Percentiles rank a stretch among this genome's conserved stretches.
Evolutionary conservation across 2,329 filamentous ascomycete species (phyloP).

Genomic region (Aspergillus tamarii): DNA sequence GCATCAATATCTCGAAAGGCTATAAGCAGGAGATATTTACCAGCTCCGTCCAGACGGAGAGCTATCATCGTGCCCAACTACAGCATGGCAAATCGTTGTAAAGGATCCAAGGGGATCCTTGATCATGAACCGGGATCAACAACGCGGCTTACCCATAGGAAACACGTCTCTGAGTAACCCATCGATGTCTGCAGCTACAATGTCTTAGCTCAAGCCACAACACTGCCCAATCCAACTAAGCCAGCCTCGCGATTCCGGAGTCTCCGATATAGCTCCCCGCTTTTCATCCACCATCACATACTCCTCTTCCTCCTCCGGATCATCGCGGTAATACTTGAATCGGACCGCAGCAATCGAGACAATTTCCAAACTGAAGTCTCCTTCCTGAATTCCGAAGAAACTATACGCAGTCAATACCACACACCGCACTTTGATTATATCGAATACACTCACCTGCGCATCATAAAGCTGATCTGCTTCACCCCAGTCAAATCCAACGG

Average conservation of each 20-base stretch:
- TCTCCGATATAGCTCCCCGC: not conserved
- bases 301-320: not conserved
- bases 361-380: slow-evolving; percentile 64
- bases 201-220: not conserved
- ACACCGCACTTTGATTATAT: not conserved
- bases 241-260: not conserved
- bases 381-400: slow-evolving; percentile 75
- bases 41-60: not conserved
- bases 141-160: not conserved
- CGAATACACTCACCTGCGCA: slow-evolving; percentile 65
- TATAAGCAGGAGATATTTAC: not conserved
- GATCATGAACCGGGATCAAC: not conserved
- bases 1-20: not conserved
- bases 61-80: not conserved
- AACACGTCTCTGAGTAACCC: not conserved
- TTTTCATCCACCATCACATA: not conserved
- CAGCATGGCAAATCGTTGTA: not conserved
- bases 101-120: too few species aligned
- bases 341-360: slow-evolving; percentile 56
- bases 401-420: slow-evolving; percentile 46
- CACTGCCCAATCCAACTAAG: not conserved
- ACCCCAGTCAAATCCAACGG: slow-evolving; percentile 63
- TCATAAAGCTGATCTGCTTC: slow-evolving; percentile 75
- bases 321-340: not conserved
- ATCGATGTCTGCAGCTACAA: not conserved